Evolutionary conservation across 2,329 filamentous ascomycete species (phyloP), one percentile per base, ranked within the genome.

Genomic region (Fusarium bactridioides): DNA sequence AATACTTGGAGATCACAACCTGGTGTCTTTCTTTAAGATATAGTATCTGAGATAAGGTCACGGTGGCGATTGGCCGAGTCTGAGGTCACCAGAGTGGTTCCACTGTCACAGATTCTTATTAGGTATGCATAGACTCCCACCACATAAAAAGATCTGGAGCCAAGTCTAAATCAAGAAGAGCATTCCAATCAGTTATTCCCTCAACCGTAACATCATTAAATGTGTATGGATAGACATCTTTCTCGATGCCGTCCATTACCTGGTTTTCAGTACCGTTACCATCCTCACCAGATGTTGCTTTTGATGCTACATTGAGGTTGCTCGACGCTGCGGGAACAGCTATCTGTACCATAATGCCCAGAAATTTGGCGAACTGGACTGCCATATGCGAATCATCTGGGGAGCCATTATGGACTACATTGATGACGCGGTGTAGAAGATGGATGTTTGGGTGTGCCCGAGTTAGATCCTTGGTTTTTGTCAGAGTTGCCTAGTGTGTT

Each of bases 41-140:
- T 0, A 12, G 10, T 18, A 12, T 9, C 21, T 18, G 15, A n/a
- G 27, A 31, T 4, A 18, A 9, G 2, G 10, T 9, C 10, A 4
- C 3, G 10, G 21, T n/a, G 10, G 16, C 4, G 27, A 9, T 48
- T 4, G 27, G 4, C 3, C 4, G 10, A 48, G 45, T 12, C 3
- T 48, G 19, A 29, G 25, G 16, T 25, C 7, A 45, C 18, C 16
- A 25, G 41, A 25, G 23, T 25, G 41, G 41, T 25, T 25, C 23
- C 41, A 44, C 7, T 25, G 23, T 3, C 3, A 19, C 23, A 18
- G 16, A 10, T 18, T 35, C 35, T 37, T 37, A 7, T 18, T 10
- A 33, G 3, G 16, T 50, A 50, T 50, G n/a, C 29, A 33, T 50
- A 23, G 47, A 33, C 11, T 33, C 47, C 47, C 47, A 50, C 47